These are phyloP conservation scores for Nicotiana undulata DNA, from an alignment of 257 asterid genomes.

Conservation along the genomic window DNA sequence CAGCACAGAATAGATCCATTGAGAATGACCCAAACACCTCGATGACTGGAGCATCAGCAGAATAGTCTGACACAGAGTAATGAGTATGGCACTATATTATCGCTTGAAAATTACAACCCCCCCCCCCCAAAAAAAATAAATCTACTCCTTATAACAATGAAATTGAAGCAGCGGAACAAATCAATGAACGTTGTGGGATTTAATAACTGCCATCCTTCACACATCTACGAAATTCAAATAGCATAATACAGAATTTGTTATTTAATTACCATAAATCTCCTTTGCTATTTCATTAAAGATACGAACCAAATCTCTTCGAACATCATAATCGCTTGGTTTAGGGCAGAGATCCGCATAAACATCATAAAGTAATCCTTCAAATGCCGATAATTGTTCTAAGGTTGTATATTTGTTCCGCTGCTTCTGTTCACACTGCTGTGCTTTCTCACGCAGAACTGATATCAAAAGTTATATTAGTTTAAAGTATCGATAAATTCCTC, in stretches of 20 bases:
- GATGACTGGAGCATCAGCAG: slow-evolving; percentile 51
- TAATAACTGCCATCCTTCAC: neutral
- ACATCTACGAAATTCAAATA: neutral
- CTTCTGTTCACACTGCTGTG: slow-evolving; percentile 52
- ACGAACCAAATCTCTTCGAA: slow-evolving; percentile 54
- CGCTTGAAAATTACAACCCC: neutral
- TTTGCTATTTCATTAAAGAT: slow-evolving; percentile 74
- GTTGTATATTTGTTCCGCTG: slow-evolving; percentile 33
- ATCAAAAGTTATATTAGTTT: slow-evolving; percentile 11
- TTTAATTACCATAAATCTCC: slow-evolving; percentile 64
- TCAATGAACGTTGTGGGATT: neutral
- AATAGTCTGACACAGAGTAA: slow-evolving; percentile 35
- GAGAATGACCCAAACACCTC: slow-evolving; percentile 89
- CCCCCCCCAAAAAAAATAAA: neutral
- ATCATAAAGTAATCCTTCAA: slow-evolving; percentile 57
- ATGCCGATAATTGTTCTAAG: slow-evolving; percentile 28
- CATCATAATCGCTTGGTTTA: slow-evolving; percentile 51
- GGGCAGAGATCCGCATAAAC: slow-evolving; percentile 51
- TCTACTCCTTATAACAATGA: neutral
- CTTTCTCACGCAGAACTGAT: slow-evolving; percentile 62
- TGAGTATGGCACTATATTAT: neutral
- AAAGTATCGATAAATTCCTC: neutral
- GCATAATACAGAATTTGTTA: neutral
- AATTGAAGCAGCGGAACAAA: neutral
- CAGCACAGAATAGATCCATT: slow-evolving; percentile 72